These are phyloP conservation scores for Calcarisporium arbuscula DNA, from an alignment of 2,329 filamentous ascomycete species.

Conservation along the genomic window DNA sequence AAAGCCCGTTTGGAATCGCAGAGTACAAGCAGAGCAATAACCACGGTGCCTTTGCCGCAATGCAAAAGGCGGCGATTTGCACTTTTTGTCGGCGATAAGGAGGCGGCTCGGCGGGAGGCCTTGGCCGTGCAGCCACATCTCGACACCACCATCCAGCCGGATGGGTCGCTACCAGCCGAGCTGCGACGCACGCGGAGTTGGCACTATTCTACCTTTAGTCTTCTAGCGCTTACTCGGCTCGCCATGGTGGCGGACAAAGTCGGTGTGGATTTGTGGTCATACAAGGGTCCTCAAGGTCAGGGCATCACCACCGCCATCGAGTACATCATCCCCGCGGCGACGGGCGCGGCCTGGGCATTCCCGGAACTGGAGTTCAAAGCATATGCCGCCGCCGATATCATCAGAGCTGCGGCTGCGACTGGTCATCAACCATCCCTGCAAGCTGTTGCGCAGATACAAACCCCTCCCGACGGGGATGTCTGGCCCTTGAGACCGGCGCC, in stretches of 20 bases:
- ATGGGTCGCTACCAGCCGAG: slow-evolving; percentile 5
- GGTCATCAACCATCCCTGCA: background rate
- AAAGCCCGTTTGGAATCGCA: slow-evolving; percentile 6
- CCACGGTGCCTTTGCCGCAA: slow-evolving; percentile 5
- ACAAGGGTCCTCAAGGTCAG: slow-evolving; percentile 3
- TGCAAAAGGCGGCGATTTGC: slow-evolving; percentile 6
- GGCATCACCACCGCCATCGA: slow-evolving; percentile 5
- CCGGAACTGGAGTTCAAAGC: slow-evolving; percentile 3
- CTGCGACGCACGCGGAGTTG: slow-evolving; percentile 7
- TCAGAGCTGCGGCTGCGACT: slow-evolving; percentile 5
- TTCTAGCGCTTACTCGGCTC: slow-evolving; percentile 5
- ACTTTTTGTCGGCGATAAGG: slow-evolving; percentile 3
- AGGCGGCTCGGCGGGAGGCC: slow-evolving; percentile 1
- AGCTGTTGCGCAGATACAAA: slow-evolving; percentile 1
- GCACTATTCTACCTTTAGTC: slow-evolving; percentile 7
- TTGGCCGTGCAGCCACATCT: slow-evolving; percentile 1
- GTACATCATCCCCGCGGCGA: slow-evolving; percentile 5
- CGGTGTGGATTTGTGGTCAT: slow-evolving; percentile 5
- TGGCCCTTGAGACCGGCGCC: slow-evolving; percentile 6
- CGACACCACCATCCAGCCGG: slow-evolving; percentile 1
- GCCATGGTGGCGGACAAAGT: slow-evolving; percentile 5
- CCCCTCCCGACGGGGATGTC: slow-evolving; percentile 2
- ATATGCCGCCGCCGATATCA: slow-evolving; percentile 5
- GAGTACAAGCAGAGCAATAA: slow-evolving; percentile 6
- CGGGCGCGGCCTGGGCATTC: slow-evolving; percentile 1